Conservation (phyloP, 768 basidiomycete species). For the Suillus cothurnatus region DNA sequence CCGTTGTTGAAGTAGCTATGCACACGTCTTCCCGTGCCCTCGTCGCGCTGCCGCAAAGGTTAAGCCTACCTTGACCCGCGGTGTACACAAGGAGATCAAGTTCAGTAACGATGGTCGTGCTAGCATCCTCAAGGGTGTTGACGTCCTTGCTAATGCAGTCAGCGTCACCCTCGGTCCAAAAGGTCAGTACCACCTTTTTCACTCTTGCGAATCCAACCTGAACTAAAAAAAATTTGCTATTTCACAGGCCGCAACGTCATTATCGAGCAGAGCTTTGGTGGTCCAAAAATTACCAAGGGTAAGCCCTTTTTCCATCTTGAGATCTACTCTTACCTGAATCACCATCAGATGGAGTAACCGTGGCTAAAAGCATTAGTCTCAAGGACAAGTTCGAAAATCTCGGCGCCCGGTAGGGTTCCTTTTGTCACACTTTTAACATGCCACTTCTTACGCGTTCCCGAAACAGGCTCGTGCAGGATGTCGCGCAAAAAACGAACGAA, state of each 20-base stretch:
- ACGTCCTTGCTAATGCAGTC: slow-evolving; percentile 96
- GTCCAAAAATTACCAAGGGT: slow-evolving; percentile 97
- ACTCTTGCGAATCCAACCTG: slow-evolving; percentile 13
- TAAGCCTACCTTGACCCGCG: slow-evolving; percentile 60
- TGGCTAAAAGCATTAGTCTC: slow-evolving; percentile 91
- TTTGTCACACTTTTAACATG: not conserved
- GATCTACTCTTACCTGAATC: not conserved
- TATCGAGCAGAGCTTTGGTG: slow-evolving; percentile 90
- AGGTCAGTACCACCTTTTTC: slow-evolving; percentile 47
- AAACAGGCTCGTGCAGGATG: slow-evolving; percentile 86
- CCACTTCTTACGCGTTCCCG: slow-evolving; percentile 9
- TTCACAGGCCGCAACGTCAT: slow-evolving; percentile 90
- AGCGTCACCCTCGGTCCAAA: slow-evolving; percentile 96
- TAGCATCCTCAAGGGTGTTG: slow-evolving; percentile 92
- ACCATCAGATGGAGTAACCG: slow-evolving; percentile 87
- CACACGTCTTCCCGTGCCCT: slow-evolving; percentile 71
- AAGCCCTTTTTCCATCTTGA: slow-evolving; percentile 23
- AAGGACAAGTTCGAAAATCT: slow-evolving; percentile 99
- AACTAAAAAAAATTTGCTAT: not conserved
- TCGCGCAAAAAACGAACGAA: slow-evolving; percentile 96
- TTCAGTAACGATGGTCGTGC: slow-evolving; percentile 96
- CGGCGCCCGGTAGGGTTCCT: slow-evolving; percentile 79
- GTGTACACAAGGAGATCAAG: slow-evolving; percentile 94
- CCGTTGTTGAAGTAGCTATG: slow-evolving; percentile 42
- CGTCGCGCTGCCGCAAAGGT: slow-evolving; percentile 64